Base-by-base conservation (phyloP, 2,329 filamentous ascomycete genomes). In the Claviceps sp. region DNA sequence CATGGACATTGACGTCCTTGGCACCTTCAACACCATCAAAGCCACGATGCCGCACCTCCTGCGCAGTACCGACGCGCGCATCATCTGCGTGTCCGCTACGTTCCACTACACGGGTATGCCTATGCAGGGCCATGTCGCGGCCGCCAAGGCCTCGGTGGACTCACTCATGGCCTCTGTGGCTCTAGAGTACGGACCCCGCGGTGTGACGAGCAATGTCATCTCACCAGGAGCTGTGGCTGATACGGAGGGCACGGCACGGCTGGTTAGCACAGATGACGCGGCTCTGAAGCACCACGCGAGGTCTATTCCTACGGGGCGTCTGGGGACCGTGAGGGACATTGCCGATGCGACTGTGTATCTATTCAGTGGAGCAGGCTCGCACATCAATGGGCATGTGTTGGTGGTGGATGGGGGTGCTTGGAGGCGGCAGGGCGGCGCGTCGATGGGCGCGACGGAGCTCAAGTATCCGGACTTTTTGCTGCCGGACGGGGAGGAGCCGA, bases 1-100 rank as follows among this genome's bases (percentile, higher is more conserved):
- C 57, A 91, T 97, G 61, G 93, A 97, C 55, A 98, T 98, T 62
- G 93, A 97, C 65, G 85, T 95, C 2, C 68, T 97, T 38, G 93
- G 93, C 36, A 94, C 87, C 16, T 98, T 86, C 71, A 95, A 97
- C 72, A 95, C 89, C 2, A 76, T 95, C 62, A 97, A 97, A 71
- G 89, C 91, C 3, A 93, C 88, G 1, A 72, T 96, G 37, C 88
- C 88, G 0, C 78, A 95, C 61, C 78, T 98, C 3, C 69, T 88
- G 13, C 76, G 80, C 59, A 94, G 88, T n/a, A 83, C 86, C 1
- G 58, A 60, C 45, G 89, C 90, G 9, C 82, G 90, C 53, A 89
- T 97, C 62, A 79, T 96, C 61, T 95, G 90, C 66, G 79, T 97
- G 55, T 93, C 86, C 45, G 91, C 90, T 4, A 90, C 88, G 1